Evolutionary conservation across 140 eudicot genomes (phyloP).

Genomic region (Flaveria floridana): DNA sequence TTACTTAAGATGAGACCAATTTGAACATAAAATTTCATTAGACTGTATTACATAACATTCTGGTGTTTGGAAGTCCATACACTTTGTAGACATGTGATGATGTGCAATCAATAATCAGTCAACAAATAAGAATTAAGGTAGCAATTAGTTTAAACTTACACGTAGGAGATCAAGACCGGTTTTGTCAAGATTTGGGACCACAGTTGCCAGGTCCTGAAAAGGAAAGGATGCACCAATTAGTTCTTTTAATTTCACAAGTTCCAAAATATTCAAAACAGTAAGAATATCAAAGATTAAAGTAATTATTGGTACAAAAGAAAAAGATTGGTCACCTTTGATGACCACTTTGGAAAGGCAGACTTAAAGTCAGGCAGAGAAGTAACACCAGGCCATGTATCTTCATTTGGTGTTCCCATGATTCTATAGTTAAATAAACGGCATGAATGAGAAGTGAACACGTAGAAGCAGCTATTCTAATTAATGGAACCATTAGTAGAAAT

Average conservation of each 20-base stretch:
- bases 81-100: background rate
- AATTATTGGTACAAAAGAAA: background rate
- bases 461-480: background rate
- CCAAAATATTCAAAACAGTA: background rate
- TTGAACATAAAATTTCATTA: background rate
- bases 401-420: constrained; percentile 89
- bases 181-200: constrained; percentile 79
- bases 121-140: background rate
- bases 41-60: constrained; percentile 10
- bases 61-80: background rate
- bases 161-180: constrained; percentile 88
- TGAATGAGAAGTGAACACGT: constrained; percentile 11
- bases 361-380: constrained; percentile 89
- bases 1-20: background rate
- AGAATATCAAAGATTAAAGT: background rate
- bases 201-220: constrained; percentile 71
- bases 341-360: constrained; percentile 87
- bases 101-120: constrained; percentile 14
- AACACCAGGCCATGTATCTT: constrained; percentile 96
- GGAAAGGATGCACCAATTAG: constrained; percentile 19
- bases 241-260: constrained; percentile 3
- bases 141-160: constrained; percentile 47
- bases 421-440: constrained; percentile 41
- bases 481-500: constrained; percentile 10
- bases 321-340: constrained; percentile 59